Evolutionary conservation across 2,329 filamentous ascomycete genomes (phyloP).

Genomic region (Didymella segeticola): DNA sequence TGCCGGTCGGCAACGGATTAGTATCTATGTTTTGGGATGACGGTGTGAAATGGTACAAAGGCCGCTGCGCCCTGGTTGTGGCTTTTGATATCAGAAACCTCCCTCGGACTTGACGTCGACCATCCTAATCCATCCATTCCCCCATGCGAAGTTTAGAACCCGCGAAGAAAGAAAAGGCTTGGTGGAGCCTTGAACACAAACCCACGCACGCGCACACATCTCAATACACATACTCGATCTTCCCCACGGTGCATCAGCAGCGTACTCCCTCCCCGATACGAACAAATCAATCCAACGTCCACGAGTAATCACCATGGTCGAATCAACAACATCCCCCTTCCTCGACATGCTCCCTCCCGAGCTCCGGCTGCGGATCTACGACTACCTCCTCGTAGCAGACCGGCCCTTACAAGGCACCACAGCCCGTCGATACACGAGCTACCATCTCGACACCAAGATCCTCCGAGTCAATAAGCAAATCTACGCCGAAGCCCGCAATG

Average conservation of each 20-base stretch:
- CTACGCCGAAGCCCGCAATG: constrained; percentile 50
- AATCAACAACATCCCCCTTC: neutral
- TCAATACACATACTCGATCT: constrained; percentile 9
- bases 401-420: constrained; percentile 29
- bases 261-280: constrained; percentile 1
- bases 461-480: constrained; percentile 49
- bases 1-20: neutral
- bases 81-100: neutral
- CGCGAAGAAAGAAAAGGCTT: constrained; percentile 19
- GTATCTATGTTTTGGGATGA: neutral
- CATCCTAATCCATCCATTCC: neutral
- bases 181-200: constrained; percentile 15
- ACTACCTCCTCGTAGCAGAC: constrained; percentile 32
- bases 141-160: constrained; percentile 14
- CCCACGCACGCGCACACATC: constrained; percentile 2
- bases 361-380: constrained; percentile 40
- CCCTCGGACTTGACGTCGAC: neutral
- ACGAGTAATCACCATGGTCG: constrained; percentile 5
- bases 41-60: constrained; percentile 11
- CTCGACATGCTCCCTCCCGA: constrained; percentile 40
- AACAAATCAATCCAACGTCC: neutral
- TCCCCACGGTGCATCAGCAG: constrained; percentile 8
- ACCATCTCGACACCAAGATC: constrained; percentile 45
- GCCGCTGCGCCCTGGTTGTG: neutral
- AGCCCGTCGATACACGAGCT: constrained; percentile 30